Evolutionary conservation across 371 early-diverging fungal genomes (phyloP).

Genomic region (Actinomucor elegans): DNA sequence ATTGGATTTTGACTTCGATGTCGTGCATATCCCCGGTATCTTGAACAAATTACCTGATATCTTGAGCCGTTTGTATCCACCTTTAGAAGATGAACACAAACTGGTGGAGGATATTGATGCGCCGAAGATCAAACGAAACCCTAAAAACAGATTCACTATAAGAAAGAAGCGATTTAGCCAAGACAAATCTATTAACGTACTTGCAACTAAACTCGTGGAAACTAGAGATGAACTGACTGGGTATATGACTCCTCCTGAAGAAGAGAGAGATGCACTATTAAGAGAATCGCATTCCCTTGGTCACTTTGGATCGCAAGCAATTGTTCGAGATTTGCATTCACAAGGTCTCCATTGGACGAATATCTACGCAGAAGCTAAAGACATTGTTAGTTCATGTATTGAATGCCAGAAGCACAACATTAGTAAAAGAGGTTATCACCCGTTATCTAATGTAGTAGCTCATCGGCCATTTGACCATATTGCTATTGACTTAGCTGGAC

Average conservation of each 20-base stretch:
- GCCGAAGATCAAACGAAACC: too few species aligned
- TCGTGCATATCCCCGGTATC: slow-evolving; percentile 13
- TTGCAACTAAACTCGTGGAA: background rate
- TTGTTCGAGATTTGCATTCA: slow-evolving; percentile 1
- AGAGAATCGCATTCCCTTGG: slow-evolving; percentile 10
- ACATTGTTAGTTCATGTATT: background rate
- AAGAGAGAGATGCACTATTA: slow-evolving; percentile 3
- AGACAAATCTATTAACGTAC: background rate
- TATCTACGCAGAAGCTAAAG: background rate
- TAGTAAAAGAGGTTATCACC: background rate
- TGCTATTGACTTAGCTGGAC: slow-evolving; percentile 2
- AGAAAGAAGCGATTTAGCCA: background rate
- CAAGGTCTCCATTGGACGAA: slow-evolving; percentile 12
- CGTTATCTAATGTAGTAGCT: background rate
- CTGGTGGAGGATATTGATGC: slow-evolving; percentile 11
- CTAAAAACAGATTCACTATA: too few species aligned
- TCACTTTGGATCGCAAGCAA: slow-evolving; percentile 10
- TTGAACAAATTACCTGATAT: slow-evolving; percentile 11
- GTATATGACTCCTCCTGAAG: slow-evolving; percentile 5
- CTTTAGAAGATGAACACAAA: background rate
- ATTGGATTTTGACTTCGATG: slow-evolving; percentile 8
- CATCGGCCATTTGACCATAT: background rate
- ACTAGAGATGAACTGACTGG: background rate
- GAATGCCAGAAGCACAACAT: background rate
- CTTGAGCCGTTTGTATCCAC: slow-evolving; percentile 3